Evolutionary conservation across 2,329 filamentous ascomycete genomes (phyloP).

Genomic region (Diplocarpon rosae): DNA sequence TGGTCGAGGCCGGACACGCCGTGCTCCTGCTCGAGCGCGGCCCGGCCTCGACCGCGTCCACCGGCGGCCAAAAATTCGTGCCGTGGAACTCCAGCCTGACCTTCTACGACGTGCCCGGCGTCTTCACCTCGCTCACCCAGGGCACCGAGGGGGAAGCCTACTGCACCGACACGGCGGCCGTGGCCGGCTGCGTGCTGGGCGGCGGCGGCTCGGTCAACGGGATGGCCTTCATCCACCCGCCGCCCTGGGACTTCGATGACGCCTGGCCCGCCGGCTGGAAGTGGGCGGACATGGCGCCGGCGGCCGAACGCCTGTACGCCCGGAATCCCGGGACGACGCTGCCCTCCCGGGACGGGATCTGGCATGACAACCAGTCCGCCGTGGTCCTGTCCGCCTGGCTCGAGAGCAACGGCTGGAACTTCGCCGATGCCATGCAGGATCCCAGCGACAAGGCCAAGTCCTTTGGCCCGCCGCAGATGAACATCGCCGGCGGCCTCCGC

Average conservation of each 20-base stretch:
- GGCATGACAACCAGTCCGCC: background rate
- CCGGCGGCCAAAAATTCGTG: background rate
- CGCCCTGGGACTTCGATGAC: background rate
- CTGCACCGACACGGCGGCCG: background rate
- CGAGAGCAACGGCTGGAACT: background rate
- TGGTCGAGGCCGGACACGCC: slow-evolving; percentile 29
- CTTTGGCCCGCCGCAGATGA: background rate
- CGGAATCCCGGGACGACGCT: background rate
- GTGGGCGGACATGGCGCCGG: background rate
- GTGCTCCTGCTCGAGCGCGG: slow-evolving; percentile 4
- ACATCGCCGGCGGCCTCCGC: slow-evolving; percentile 1
- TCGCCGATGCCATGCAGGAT: background rate
- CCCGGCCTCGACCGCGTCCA: background rate
- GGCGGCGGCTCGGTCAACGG: slow-evolving; percentile 2
- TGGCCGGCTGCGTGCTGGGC: background rate
- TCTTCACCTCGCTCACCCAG: background rate
- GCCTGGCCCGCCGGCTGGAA: slow-evolving; percentile 3
- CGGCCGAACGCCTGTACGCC: background rate
- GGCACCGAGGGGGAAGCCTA: background rate
- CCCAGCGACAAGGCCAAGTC: background rate
- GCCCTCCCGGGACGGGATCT: background rate
- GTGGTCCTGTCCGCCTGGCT: background rate
- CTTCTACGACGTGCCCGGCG: slow-evolving; percentile 2
- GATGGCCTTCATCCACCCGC: slow-evolving; percentile 1
- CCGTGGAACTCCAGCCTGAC: slow-evolving; percentile 2